Base-by-base conservation (phyloP, 2,329 filamentous ascomycete species). In the Talaromyces amestolkiae region DNA sequence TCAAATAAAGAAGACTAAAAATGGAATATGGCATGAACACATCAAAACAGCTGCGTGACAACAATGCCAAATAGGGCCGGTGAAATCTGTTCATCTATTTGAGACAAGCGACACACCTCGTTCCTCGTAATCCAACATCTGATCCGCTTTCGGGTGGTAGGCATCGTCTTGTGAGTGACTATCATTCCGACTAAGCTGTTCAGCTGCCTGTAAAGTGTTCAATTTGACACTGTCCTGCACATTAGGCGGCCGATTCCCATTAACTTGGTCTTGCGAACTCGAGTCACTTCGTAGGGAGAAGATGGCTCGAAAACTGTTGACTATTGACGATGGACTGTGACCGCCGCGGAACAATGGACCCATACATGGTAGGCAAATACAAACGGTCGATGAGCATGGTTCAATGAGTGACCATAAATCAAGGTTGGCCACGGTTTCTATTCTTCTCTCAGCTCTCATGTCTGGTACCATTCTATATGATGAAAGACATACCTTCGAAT, bases 351-450 rank as follows among this genome's bases (percentile, higher is more conserved):
- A 41, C 11, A 63, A 51, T 47, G 61, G 37, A 11, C 61, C 61
- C 37, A 63, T 24, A 45, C 61, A 63, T 8, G 61, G 61, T 33
- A 63, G 37, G n/a, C 35, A 63, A 33, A 58, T 17, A 8, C 61
- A 63, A 24, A 63, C 58, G 22, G 61, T 63, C 13, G 61, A 56
- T 1, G 37, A 47, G 39, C 61, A 63, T 22, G 61, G 61, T 35
- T 63, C 61, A 51, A 63, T 58, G 22, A 63, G 24, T 9, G 61
- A 63, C 61, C 61, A 63, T 19, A 63, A 39, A 19, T 63, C 61
- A 17, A 63, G 61, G 5, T 47, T 63, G n/a, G 49, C 31, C 22
- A 63, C 49, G 17, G 61, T 51, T 43, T 58, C 61, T 63, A n/a
- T 47, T 9, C 9, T 45, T 41, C 13, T 37, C n/a, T 56, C 17